Evolutionary conservation across 257 asterid species (phyloP).

Genomic region (Nicotiana undulata): DNA sequence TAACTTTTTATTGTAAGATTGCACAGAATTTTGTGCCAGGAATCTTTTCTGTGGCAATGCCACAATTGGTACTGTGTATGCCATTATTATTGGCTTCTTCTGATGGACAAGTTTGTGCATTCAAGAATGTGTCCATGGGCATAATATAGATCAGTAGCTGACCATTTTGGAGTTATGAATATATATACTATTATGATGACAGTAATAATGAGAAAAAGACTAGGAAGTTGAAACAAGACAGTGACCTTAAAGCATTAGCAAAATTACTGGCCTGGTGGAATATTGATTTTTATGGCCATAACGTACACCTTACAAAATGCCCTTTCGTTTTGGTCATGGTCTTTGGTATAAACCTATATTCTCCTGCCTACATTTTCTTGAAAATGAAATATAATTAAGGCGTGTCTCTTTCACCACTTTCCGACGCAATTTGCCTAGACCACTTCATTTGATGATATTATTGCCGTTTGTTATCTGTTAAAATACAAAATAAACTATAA

Average conservation of each 20-base stretch:
- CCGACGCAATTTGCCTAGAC: background rate
- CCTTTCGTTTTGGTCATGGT: slow-evolving; percentile 5
- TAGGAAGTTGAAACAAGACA: slow-evolving; percentile 13
- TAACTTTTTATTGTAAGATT: background rate
- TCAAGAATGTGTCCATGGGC: slow-evolving; percentile 5
- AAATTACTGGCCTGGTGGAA: too few species aligned
- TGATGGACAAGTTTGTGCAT: slow-evolving; percentile 7
- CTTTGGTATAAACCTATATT: slow-evolving; percentile 3
- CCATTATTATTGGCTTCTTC: slow-evolving; percentile 9
- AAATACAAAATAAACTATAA: background rate
- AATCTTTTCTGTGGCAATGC: background rate
- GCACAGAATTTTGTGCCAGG: background rate
- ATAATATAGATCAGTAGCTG: background rate
- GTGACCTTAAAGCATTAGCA: slow-evolving; percentile 14
- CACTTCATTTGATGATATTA: background rate
- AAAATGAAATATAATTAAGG: background rate
- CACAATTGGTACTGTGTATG: background rate
- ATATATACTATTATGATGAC: background rate
- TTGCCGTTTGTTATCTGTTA: background rate
- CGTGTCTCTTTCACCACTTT: background rate
- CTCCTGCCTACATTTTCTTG: slow-evolving; percentile 1
- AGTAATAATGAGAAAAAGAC: slow-evolving; percentile 16
- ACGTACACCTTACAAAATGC: slow-evolving; percentile 4
- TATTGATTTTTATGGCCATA: background rate
- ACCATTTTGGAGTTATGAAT: background rate